Percentiles rank a stretch among this genome's conserved stretches.
These are phyloP conservation scores for Lithohypha guttulata DNA, from an alignment of 2,329 filamentous ascomycete species.

Conservation along the genomic window DNA sequence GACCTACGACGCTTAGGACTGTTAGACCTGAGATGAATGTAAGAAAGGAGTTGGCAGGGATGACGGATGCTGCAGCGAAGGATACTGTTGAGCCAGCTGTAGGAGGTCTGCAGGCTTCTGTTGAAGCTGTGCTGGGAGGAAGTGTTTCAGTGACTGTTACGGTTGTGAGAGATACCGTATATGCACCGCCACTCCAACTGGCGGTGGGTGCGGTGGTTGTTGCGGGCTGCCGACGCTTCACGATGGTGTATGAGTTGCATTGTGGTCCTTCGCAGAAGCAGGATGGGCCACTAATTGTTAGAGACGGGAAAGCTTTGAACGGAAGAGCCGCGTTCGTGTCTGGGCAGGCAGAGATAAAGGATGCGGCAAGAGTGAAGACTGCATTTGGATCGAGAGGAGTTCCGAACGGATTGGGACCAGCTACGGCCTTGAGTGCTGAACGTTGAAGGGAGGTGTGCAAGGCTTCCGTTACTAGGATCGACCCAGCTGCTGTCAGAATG, in stretches of 20 bases:
- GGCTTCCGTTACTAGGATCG: conserved; percentile 58
- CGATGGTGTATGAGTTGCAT: neutral
- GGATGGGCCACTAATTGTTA: conserved; percentile 18
- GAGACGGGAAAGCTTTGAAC: conserved; percentile 51
- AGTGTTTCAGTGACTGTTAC: neutral
- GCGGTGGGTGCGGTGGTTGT: conserved; percentile 4
- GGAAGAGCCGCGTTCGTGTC: conserved; percentile 49
- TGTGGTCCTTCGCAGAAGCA: conserved; percentile 13
- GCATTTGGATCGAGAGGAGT: conserved; percentile 56
- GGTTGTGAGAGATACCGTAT: neutral
- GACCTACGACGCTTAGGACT: conserved; percentile 13
- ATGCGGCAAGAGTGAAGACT: conserved; percentile 62
- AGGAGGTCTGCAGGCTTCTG: conserved; percentile 10
- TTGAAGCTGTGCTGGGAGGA: conserved; percentile 7
- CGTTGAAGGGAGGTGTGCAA: conserved; percentile 66
- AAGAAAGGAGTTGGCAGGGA: conserved; percentile 17
- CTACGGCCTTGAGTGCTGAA: conserved; percentile 44
- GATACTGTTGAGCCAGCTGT: conserved; percentile 13
- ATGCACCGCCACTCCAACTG: conserved; percentile 1
- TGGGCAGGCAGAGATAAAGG: conserved; percentile 63
- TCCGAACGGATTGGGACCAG: conserved; percentile 60
- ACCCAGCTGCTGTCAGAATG: conserved; percentile 55
- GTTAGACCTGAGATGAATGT: conserved; percentile 20
- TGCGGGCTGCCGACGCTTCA: too few species aligned
- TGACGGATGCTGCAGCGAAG: conserved; percentile 6